Conservation (phyloP, 345 rosid genomes). For the Toxicodendron radicans region DNA sequence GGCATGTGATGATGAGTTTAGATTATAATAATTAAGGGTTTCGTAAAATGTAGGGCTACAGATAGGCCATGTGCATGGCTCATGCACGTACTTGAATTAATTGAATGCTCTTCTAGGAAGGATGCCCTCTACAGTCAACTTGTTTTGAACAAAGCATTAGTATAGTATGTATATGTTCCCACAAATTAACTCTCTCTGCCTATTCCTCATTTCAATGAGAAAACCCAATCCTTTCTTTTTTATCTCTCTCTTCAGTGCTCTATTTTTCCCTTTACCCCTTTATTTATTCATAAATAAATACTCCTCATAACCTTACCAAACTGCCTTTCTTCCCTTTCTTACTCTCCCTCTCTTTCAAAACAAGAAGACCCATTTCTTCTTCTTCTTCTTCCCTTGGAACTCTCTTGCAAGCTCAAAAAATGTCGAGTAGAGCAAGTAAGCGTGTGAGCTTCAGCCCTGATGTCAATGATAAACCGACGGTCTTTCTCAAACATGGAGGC, state of each 20-base stretch:
- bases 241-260: constrained; percentile 16
- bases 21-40: not conserved
- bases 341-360: not conserved
- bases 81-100: constrained; percentile 23
- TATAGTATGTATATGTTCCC: too few relatives aligned
- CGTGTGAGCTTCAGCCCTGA: constrained; percentile 72
- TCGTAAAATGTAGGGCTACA: not conserved
- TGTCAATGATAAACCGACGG: constrained; percentile 37
- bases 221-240: constrained; percentile 10
- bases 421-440: constrained; percentile 65
- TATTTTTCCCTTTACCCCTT: constrained; percentile 3
- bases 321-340: constrained; percentile 14
- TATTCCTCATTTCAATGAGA: constrained; percentile 23
- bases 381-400: not conserved
- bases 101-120: not conserved
- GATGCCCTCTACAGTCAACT: constrained; percentile 21
- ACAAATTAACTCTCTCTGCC: not conserved
- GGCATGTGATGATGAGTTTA: not conserved
- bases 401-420: constrained; percentile 18
- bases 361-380: not conserved
- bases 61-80: constrained; percentile 30
- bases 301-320: constrained; percentile 28
- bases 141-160: constrained; percentile 20
- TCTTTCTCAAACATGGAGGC: constrained; percentile 43
- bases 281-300: constrained; percentile 37